Evolutionary conservation across 148 eudicot species (phyloP).

Genomic region (Rhododendron simsii): DNA sequence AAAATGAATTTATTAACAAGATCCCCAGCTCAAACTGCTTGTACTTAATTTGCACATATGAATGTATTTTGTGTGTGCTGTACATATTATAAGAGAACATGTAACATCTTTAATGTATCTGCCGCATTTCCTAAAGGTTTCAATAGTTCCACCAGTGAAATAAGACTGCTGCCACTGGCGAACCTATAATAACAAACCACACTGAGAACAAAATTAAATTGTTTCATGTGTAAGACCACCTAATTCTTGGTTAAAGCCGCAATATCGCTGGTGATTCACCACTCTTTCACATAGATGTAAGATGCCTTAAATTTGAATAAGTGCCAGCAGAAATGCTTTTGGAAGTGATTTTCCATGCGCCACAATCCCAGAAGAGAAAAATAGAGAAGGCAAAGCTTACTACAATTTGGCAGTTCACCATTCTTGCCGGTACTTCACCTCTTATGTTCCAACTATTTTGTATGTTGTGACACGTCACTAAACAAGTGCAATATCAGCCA

Average conservation of each 20-base stretch:
- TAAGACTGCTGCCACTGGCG: background rate
- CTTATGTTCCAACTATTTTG: background rate
- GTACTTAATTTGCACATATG: background rate
- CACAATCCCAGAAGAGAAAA: background rate
- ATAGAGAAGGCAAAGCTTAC: background rate
- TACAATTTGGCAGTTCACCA: background rate
- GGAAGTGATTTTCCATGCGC: background rate
- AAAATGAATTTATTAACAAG: background rate
- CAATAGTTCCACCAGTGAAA: background rate
- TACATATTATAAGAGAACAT: background rate
- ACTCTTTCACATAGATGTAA: background rate
- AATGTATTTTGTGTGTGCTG: background rate
- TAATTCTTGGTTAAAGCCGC: background rate
- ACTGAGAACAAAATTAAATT: background rate
- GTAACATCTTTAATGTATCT: background rate
- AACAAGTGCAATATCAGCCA: constrained; percentile 2
- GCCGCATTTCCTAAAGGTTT: background rate
- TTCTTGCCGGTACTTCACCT: background rate
- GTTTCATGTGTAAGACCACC: background rate
- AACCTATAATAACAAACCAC: background rate
- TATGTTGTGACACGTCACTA: background rate
- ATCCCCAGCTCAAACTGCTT: background rate
- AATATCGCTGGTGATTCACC: background rate
- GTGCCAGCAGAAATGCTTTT: background rate
- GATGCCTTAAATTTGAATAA: background rate